A percentile compares a stretch with the other conserved stretches of the same genome.
These are phyloP conservation scores for Gardenia jasminoides DNA, from an alignment of 257 asterid species.

Conservation along the genomic window DNA sequence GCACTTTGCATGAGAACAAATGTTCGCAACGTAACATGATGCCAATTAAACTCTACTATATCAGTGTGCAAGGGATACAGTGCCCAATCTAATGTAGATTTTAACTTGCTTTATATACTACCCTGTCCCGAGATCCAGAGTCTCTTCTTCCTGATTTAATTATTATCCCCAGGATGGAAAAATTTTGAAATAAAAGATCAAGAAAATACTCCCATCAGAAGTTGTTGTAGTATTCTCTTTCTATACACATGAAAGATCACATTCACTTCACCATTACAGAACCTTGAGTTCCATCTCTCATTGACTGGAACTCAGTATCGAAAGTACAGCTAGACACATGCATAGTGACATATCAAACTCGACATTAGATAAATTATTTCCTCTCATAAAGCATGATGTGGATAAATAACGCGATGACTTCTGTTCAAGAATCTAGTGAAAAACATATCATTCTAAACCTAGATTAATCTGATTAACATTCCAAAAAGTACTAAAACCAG, in stretches of 20 bases:
- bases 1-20: neutral
- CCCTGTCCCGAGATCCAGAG: neutral
- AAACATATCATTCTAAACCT: neutral
- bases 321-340: neutral
- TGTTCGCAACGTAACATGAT: neutral
- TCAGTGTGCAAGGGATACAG: neutral
- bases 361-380: neutral
- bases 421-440: neutral
- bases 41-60: neutral
- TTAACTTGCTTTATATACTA: neutral
- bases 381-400: neutral
- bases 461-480: neutral
- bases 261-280: neutral
- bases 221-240: neutral
- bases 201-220: neutral
- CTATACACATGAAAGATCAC: neutral
- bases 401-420: neutral
- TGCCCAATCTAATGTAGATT: neutral
- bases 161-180: neutral
- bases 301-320: neutral
- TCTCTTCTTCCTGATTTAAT: neutral
- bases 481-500: neutral
- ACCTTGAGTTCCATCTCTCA: neutral
- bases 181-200: neutral
- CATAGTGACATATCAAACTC: too few species aligned